Conservation (phyloP, 2,329 filamentous ascomycete species). For the Fonsecaea monophora region DNA sequence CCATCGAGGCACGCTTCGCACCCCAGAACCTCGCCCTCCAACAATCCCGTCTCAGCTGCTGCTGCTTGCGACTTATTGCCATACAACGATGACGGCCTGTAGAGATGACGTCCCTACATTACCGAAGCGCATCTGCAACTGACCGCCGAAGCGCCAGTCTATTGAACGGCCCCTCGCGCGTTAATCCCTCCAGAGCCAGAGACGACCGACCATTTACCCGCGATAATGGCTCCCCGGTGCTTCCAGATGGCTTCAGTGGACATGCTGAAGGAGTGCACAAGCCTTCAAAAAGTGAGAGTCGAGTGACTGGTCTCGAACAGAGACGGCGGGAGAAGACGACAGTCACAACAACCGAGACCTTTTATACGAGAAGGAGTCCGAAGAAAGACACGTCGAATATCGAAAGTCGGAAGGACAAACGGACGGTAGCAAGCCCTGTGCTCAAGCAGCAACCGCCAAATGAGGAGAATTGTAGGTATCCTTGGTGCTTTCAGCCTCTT, state of each 20-base stretch:
- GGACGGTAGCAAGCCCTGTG: conserved; percentile 28
- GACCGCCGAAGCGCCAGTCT: conserved; percentile 37
- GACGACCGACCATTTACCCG: conserved; percentile 36
- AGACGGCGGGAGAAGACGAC: conserved; percentile 46
- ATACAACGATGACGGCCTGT: conserved; percentile 21
- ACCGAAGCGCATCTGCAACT: conserved; percentile 40
- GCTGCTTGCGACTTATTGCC: neutral
- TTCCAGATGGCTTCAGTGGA: conserved; percentile 29
- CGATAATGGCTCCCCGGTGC: conserved; percentile 35
- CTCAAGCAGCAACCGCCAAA: conserved; percentile 38
- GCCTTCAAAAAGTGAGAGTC: conserved; percentile 35
- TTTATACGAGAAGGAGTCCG: conserved; percentile 60
- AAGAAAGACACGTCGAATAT: conserved; percentile 49
- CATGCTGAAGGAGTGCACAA: conserved; percentile 35
- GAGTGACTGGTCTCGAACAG: conserved; percentile 33
- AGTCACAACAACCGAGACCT: conserved; percentile 47
- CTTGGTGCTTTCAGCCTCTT: neutral
- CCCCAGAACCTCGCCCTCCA: neutral
- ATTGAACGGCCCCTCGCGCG: conserved; percentile 34
- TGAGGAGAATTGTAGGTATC: conserved; percentile 44
- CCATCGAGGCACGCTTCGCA: neutral
- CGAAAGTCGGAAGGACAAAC: conserved; percentile 14
- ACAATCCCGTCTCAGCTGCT: neutral
- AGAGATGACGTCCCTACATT: conserved; percentile 40
- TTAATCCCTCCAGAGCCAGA: conserved; percentile 39